These are phyloP conservation scores for Citrullus amarus DNA, from an alignment of 306 rosid genomes.

Conservation along the genomic window DNA sequence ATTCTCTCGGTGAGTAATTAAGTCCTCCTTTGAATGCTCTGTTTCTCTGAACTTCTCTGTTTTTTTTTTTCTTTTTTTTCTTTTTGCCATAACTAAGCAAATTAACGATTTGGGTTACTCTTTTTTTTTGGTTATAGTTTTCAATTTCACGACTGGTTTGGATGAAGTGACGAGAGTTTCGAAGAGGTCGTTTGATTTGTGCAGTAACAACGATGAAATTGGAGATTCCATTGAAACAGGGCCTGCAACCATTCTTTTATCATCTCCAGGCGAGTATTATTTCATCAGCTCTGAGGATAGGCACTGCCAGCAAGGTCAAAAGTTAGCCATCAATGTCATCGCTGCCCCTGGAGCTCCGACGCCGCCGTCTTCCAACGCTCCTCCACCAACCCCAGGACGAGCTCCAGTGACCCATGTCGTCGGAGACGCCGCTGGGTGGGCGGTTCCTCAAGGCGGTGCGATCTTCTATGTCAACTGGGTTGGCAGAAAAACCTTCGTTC, in stretches of 20 bases:
- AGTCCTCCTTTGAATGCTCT: not conserved
- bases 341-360: not conserved
- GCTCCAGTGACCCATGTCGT: conserved; percentile 22
- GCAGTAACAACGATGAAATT: not conserved
- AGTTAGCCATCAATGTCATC: not conserved
- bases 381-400: not conserved
- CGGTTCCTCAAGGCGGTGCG: not conserved
- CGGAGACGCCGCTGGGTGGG: conserved; percentile 27
- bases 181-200: not conserved
- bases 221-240: not conserved
- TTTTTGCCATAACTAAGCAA: not conserved
- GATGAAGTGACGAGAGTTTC: not conserved
- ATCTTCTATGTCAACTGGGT: conserved; percentile 24
- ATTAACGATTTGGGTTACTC: not conserved
- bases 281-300: not conserved
- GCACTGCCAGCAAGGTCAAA: not conserved
- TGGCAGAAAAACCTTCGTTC: not conserved
- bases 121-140: not conserved
- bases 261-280: not conserved
- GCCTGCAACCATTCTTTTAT: not conserved
- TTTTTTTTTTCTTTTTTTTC: not conserved
- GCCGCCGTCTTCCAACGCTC: not conserved
- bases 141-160: not conserved
- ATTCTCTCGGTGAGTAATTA: conserved; percentile 15
- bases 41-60: not conserved